A percentile compares a stretch with the other conserved stretches of the same genome.
phyloP scores from a whole-genome alignment of 306 rosid species.

The Trifolium fragiferum region DNA sequence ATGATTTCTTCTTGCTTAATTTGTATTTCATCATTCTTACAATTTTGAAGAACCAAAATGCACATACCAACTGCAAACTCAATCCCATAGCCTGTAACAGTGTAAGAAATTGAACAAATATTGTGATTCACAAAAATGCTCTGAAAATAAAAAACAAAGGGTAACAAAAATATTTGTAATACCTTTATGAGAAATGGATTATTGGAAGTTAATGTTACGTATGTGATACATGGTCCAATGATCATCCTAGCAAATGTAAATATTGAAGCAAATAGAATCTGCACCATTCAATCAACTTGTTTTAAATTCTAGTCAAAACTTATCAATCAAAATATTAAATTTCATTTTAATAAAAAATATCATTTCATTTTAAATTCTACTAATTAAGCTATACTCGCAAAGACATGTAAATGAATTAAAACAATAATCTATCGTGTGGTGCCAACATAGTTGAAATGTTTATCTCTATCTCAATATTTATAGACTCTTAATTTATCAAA shows the following conservation, averaged over 20 bases:
- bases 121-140: background rate
- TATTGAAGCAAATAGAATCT: slow-evolving; percentile 78
- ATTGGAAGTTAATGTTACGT: slow-evolving; percentile 58
- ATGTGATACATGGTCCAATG: slow-evolving; percentile 72
- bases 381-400: too few relatives aligned
- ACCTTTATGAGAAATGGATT: slow-evolving; percentile 87
- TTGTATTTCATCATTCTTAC: slow-evolving; percentile 74
- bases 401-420: too few relatives aligned
- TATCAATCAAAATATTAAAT: background rate
- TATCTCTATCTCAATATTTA: too few relatives aligned
- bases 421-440: too few relatives aligned
- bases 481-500: too few relatives aligned
- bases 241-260: slow-evolving; percentile 83
- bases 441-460: too few relatives aligned
- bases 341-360: too few relatives aligned
- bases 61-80: slow-evolving; percentile 85
- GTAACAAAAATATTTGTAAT: background rate
- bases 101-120: background rate
- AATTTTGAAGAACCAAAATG: slow-evolving; percentile 95
- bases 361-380: too few relatives aligned
- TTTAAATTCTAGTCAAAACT: background rate
- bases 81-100: slow-evolving; percentile 69
- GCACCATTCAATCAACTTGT: background rate
- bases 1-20: slow-evolving; percentile 49
- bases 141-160: background rate